Evolutionary conservation across 1,139 yeast species (phyloP), one percentile per base, ranked within the genome.

Genomic region (Taphrina deformans): DNA sequence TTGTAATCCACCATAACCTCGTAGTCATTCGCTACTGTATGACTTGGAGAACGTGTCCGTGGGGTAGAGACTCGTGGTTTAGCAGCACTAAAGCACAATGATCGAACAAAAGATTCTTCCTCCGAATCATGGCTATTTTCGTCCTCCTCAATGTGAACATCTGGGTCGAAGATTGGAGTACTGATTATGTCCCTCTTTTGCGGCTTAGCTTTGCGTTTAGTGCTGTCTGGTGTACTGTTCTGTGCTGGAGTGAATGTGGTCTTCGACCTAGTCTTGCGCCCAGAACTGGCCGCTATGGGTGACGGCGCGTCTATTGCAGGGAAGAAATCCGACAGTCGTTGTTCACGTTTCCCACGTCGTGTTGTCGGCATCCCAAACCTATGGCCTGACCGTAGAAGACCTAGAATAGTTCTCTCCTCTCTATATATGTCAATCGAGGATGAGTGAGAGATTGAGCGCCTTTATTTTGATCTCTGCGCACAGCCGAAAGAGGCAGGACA

Each of bases 1-100:
- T 50, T 31, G 51, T 59, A 59, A 29, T 59, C 63, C 6, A 59
- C 63, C 35, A 59, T 21, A 18, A 50, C 41, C 26, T 59, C 63
- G 38, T 59, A 59, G 33, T 48, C 63, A 2, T 48, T 38, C 4
- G 35, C 31, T 14, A 14, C 21, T 2, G 24, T 14, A 5, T 40
- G 26, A 7, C n/a, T n/a, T 2, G 52, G 18, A 3, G 12, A 9
- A 10, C n/a, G 18, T 2, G 18, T 18, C 18, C 10, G 10, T 9
- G 21, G 18, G 7, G 16, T 27, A n/a, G 62, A 29, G 12, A 9
- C 16, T 14, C 10, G 18, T 1, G 29, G 33, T 40, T 59, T 59
- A 21, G 27, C 50, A 12, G 63, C 50, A 24, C 56, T 48, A 41
- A 59, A 50, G 31, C 12, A 24, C 23, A 59, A 12, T n/a, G 50